These are phyloP conservation scores for Uronychia setigera DNA, from an alignment of 73 alveolate genomes.

Conservation along the genomic window DNA sequence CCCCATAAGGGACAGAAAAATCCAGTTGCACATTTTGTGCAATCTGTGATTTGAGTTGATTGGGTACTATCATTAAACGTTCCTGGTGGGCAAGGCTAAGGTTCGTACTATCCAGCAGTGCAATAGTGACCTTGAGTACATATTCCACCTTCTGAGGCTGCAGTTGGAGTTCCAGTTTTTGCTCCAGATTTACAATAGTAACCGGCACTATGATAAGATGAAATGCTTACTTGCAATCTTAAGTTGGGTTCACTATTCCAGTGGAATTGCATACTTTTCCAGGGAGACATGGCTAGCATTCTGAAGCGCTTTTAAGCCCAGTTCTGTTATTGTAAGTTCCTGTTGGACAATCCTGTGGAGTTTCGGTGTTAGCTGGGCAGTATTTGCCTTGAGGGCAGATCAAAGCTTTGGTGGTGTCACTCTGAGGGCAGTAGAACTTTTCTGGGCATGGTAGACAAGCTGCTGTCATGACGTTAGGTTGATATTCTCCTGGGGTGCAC, in stretches of 20 bases:
- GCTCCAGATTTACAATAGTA: conserved; percentile 78
- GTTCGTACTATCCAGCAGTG: conserved; percentile 26
- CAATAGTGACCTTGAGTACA: conserved; percentile 71
- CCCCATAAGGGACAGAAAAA: conserved; percentile 47
- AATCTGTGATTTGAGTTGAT: conserved; percentile 29
- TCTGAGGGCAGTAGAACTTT: conserved; percentile 44
- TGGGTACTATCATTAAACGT: conserved; percentile 56
- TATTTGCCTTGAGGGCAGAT: conserved; percentile 43
- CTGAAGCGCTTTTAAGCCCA: conserved; percentile 11
- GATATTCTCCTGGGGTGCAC: conserved; percentile 72
- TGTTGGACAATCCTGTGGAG: conserved; percentile 25
- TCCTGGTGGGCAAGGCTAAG: conserved; percentile 35
- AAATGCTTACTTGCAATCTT: conserved; percentile 58
- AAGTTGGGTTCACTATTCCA: conserved; percentile 37
- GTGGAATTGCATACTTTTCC: conserved; percentile 48
- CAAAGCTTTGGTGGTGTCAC: not conserved
- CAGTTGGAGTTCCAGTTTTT: conserved; percentile 8
- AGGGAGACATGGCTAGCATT: conserved; percentile 64
- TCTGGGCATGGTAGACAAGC: conserved; percentile 52
- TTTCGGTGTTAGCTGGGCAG: conserved; percentile 23
- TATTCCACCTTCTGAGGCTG: conserved; percentile 4
- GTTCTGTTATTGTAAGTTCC: conserved; percentile 28
- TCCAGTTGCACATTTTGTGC: conserved; percentile 68
- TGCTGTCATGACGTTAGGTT: conserved; percentile 40
- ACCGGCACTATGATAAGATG: conserved; percentile 67